Conservation (phyloP, 1,284 basidiomycete species). For the Leccinum pachyderme region DNA sequence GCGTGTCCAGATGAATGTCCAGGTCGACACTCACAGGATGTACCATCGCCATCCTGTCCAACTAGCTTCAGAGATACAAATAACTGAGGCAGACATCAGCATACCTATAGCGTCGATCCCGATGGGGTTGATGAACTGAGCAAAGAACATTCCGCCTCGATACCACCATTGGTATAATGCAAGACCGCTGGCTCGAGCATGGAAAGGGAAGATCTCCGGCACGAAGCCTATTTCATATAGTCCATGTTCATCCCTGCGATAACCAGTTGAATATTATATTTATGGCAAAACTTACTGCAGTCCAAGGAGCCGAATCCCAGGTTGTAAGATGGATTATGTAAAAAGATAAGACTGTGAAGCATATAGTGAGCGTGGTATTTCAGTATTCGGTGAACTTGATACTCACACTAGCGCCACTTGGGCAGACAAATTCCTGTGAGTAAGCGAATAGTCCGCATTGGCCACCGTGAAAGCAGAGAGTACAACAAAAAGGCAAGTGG, state of each 20-base stretch:
- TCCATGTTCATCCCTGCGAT: neutral
- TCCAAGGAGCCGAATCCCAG: neutral
- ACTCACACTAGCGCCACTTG: neutral
- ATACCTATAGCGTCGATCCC: constrained; percentile 12
- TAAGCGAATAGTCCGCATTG: neutral
- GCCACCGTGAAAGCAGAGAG: neutral
- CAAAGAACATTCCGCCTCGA: constrained; percentile 12
- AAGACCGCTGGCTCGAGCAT: constrained; percentile 16
- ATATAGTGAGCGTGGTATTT: neutral
- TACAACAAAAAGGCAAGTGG: neutral
- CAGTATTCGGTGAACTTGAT: neutral
- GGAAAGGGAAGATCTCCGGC: constrained; percentile 28
- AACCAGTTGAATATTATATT: neutral
- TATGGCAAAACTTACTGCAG: neutral
- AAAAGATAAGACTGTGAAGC: neutral
- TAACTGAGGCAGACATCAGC: neutral
- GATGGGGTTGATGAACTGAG: constrained; percentile 17
- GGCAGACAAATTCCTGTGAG: neutral
- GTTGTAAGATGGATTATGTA: neutral
- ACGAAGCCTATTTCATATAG: too few relatives aligned
- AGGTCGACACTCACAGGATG: too few relatives aligned
- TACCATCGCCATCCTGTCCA: neutral
- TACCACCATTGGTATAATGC: constrained; percentile 15
- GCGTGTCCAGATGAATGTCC: too few relatives aligned
- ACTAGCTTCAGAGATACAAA: neutral